Evolutionary conservation across 768 basidiomycete genomes (phyloP), one percentile per base, ranked within the genome.

Genomic region (Mycena leptocephala): DNA sequence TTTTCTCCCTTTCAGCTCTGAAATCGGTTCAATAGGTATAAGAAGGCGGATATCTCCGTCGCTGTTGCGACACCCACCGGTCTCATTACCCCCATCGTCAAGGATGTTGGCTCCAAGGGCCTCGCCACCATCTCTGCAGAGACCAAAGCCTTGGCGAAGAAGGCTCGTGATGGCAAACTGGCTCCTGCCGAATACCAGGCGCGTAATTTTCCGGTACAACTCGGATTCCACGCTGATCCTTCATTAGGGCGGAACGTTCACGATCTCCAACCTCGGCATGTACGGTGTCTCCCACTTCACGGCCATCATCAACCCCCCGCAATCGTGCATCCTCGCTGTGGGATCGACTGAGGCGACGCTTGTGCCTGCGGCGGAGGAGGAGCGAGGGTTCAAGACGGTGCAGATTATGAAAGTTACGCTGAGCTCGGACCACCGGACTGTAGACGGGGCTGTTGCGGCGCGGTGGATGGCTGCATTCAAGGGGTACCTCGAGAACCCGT

Each of bases 221-320:
- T 10, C 56, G 26, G 37, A 37, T 59, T 67, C 11, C 56, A 22
- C 61, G 33, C 59, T 20, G 51, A 53, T 22, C 10, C 18, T 65
- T 33, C 5, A 22, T 53, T 61, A 37, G 95, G 98, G 98, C 69
- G 98, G 98, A 62, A 96, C 97, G 16, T 99, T 99, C 88, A 99
- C 98, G 55, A 96, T 99, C 84, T 99, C 98, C 74, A 99, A 99
- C 88, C 90, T 99, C 70, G 98, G 98, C 86, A 99, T 99, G 98
- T 98, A 91, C 83, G 97, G 95, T 76, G 92, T 99, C 81, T 92
- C 93, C 70, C 95, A 97, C 86, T 99, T 99, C 86, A 99, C 97
- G 18, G 98, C 98, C 59, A 99, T 99, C 88, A 98, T 99, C 92
- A 99, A 99, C 90, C 93, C 95, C 18, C 98, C 98, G 30, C 98